Evolutionary conservation across 345 rosid species (phyloP).

Genomic region (Zanthoxylum bungeanum): DNA sequence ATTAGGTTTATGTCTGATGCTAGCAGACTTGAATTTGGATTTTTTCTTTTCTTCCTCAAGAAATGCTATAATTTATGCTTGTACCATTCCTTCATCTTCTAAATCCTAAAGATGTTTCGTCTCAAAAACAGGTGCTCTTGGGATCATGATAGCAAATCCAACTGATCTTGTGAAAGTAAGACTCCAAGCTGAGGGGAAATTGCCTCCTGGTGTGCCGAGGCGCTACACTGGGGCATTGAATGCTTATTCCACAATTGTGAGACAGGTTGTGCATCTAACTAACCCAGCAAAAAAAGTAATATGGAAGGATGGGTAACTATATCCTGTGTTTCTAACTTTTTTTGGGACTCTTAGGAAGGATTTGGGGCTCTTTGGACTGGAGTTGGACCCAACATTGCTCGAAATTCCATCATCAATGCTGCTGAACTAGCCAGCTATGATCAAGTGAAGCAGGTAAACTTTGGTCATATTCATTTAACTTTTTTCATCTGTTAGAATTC

Average conservation of each 20-base stretch:
- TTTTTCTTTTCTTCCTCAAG: too few relatives aligned
- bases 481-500: constrained; percentile 8
- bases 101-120: not conserved
- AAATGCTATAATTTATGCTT: not conserved
- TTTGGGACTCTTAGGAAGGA: constrained; percentile 69
- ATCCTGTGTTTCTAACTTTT: constrained; percentile 11
- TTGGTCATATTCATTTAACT: not conserved
- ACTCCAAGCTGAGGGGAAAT: constrained; percentile 97
- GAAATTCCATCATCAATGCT: constrained; percentile 96
- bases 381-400: constrained; percentile 85
- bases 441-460: constrained; percentile 85
- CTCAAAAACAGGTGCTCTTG: constrained; percentile 75
- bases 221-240: constrained; percentile 90
- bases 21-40: too few relatives aligned
- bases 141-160: constrained; percentile 83
- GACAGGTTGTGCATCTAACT: constrained; percentile 65
- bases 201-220: constrained; percentile 89
- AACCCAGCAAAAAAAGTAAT: constrained; percentile 14
- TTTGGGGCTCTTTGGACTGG: constrained; percentile 94
- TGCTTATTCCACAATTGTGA: constrained; percentile 90
- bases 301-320: constrained; percentile 8
- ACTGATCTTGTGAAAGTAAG: constrained; percentile 99
- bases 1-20: not conserved
- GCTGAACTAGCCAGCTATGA: constrained; percentile 97
- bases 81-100: not conserved